Base-by-base conservation (phyloP, 371 early-diverging fungal species). In the Nematocida displodere region DNA sequence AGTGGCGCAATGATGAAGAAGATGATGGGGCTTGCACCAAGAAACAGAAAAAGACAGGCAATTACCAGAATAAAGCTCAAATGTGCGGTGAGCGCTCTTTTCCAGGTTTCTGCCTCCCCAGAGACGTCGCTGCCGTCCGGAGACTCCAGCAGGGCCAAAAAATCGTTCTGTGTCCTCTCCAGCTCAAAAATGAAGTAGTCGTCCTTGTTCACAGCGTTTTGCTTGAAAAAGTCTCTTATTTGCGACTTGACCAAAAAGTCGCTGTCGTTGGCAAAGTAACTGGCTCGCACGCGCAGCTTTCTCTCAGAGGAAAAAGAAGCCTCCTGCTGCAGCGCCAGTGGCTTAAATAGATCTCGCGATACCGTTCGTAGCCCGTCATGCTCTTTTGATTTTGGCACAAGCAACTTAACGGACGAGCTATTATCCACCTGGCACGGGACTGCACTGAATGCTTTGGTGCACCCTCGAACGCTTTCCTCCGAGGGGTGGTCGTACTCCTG, bases 151-250 rank as follows among this genome's bases (percentile, higher is more conserved):
- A 85, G 77, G 22, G 85, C 85, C 52, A 85, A 71, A 34, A 85
- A 78, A 52, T 85, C 85, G 59, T 83, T 85, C 54, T 83, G 80
- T 66, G 82, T 80, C 63, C 85, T 71, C 46, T 85, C 85, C n/a
- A 85, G 66, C 64, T 85, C 82, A 64, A 90, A 91, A 42, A 91
- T 78, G 34, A 89, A 86, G 3, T 88, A 86, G 54, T 91, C 91
- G 49, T 85, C 83, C 5, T 83, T 63, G 59, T 88, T 88, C 22
- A 89, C 80, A 0, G 90, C 88, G 75, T 89, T 88, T 46, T 77
- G 67, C 66, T 87, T 87, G 79, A 91, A 91, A 75, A 83, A 86
- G 26, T 88, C 86, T 54, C 91, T 84, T 20, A 89, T 80, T 0
- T 81, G 54, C 1, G 87, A 78, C 40, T 87, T 85, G 81, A 90